phyloP scores from a whole-genome alignment of 192 early-diverging fungal species.

The Umbelopsis sp. region DNA sequence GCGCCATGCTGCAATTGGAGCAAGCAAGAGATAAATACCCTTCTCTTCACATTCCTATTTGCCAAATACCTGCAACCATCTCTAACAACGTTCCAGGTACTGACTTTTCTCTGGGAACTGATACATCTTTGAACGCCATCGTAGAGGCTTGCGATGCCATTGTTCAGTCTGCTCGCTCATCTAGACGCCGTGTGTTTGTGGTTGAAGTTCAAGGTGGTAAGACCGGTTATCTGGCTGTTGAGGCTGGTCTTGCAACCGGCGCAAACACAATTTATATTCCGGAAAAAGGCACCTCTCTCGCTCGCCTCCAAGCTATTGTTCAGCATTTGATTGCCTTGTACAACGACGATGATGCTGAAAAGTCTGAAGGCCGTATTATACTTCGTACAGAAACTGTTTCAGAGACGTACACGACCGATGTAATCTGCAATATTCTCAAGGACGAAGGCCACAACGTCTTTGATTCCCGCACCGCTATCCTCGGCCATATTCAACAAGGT shows the following conservation, averaged over 20 bases:
- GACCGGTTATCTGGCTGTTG: constrained; percentile 88
- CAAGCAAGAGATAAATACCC: constrained; percentile 81
- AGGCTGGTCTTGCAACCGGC: constrained; percentile 80
- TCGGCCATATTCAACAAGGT: constrained; percentile 97
- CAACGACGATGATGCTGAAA: constrained; percentile 67
- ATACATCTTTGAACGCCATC: constrained; percentile 94
- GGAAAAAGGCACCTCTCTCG: constrained; percentile 83
- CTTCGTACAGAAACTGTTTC: constrained; percentile 77
- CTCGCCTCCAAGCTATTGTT: constrained; percentile 84
- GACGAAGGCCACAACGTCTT: constrained; percentile 88
- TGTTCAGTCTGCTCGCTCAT: constrained; percentile 89
- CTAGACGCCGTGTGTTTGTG: constrained; percentile 90
- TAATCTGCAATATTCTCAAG: constrained; percentile 80
- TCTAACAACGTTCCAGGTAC: constrained; percentile 98
- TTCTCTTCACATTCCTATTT: constrained; percentile 93
- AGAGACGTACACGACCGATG: constrained; percentile 86
- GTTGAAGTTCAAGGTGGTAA: constrained; percentile 97
- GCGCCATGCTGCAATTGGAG: constrained; percentile 71
- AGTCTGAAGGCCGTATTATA: constrained; percentile 84
- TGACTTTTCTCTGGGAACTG: constrained; percentile 89
- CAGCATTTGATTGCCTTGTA: constrained; percentile 77
- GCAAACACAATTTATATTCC: constrained; percentile 92
- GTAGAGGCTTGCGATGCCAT: constrained; percentile 88
- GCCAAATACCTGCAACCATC: constrained; percentile 90
- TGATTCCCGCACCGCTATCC: constrained; percentile 85